Percentiles rank a stretch among this genome's conserved stretches.
Evolutionary conservation across 139 green algal genomes (phyloP).

Genomic region (Chlamydomonas sp.): DNA sequence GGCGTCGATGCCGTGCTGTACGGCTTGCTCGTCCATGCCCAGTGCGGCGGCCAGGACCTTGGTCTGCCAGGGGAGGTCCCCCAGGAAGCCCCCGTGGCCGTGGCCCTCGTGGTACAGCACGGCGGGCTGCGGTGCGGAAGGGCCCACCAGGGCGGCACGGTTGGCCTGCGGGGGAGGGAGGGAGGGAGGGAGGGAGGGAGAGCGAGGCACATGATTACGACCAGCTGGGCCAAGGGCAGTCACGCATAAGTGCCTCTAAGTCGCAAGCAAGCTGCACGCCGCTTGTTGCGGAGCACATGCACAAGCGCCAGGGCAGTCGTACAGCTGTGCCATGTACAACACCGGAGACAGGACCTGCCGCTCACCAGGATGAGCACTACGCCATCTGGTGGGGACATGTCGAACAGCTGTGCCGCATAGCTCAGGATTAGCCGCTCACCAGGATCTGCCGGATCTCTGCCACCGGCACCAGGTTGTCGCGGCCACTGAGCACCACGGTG

Average conservation of each 20-base stretch:
- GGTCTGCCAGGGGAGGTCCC: not conserved
- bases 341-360: no score
- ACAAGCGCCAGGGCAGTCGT: not conserved
- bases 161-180: not conserved
- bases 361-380: no score
- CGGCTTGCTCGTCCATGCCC: no score
- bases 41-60: not conserved
- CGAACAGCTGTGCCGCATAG: no score
- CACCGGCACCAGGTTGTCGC: constrained; percentile 52
- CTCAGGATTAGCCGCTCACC: not conserved
- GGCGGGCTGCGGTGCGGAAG: not conserved
- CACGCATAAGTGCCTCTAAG: no score
- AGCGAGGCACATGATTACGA: no score
- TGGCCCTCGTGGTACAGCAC: not conserved
- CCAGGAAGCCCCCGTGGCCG: not conserved
- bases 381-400: no score
- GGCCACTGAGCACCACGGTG: constrained; percentile 38
- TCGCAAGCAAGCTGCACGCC: no score
- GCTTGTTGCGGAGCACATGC: not conserved
- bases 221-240: no score
- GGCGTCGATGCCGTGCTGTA: no score
- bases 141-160: not conserved
- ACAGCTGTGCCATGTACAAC: not conserved
- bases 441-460: constrained; percentile 33
- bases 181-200: no score